phyloP scores from a whole-genome alignment of 441 rosid species.

The Erysimum pusillum region DNA sequence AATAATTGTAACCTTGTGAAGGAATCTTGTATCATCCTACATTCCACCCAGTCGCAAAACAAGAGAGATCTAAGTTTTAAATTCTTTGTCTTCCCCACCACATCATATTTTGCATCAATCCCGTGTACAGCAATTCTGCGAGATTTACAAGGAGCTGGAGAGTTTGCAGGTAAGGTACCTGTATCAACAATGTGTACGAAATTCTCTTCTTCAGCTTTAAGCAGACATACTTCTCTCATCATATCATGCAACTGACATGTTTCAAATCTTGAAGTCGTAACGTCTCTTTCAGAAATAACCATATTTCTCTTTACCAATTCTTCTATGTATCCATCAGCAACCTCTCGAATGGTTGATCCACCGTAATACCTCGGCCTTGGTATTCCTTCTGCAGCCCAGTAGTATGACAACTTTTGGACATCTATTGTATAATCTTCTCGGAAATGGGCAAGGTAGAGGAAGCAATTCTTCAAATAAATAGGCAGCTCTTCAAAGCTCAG shows the following conservation, averaged over 20 bases:
- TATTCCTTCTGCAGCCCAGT: constrained; percentile 46
- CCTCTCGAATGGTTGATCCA: constrained; percentile 10
- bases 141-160: background rate
- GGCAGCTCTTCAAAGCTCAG: constrained; percentile 44
- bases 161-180: background rate
- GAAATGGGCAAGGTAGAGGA: constrained; percentile 46
- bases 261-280: background rate
- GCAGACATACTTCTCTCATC: constrained; percentile 45
- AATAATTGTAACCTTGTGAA: background rate
- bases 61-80: background rate
- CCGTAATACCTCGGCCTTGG: no score
- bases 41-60: background rate
- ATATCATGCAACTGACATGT: constrained; percentile 46
- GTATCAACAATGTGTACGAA: background rate
- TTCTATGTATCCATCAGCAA: constrained; percentile 22
- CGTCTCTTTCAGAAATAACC: constrained; percentile 28
- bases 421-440: constrained; percentile 40
- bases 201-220: constrained; percentile 34
- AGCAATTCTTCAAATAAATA: constrained; percentile 41
- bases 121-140: background rate
- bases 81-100: background rate
- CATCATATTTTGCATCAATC: background rate
- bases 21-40: background rate
- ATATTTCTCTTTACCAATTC: constrained; percentile 41
- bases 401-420: background rate